A percentile compares a stretch with the other conserved stretches of the same genome.
Conservation (phyloP, 1,284 basidiomycete species). For the Exobasidium rhododendri region DNA sequence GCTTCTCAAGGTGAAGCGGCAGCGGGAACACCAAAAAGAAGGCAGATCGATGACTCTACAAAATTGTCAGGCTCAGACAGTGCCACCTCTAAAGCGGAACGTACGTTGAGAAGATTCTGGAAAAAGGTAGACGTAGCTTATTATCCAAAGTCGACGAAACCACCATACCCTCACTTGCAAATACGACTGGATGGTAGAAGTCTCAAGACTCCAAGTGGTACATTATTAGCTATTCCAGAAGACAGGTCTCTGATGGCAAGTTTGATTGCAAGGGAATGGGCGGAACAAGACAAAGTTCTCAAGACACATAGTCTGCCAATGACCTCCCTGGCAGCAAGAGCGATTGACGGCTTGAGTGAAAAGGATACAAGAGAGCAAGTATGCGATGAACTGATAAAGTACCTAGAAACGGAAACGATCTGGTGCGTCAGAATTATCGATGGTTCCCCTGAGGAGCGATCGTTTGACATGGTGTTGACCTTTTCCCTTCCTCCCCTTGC, state of each 20-base stretch:
- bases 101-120: conserved; percentile 15
- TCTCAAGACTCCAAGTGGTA: conserved; percentile 81
- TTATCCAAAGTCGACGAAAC: background rate
- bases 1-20: background rate
- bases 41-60: background rate
- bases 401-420: conserved; percentile 92
- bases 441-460: conserved; percentile 2
- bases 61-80: conserved; percentile 7
- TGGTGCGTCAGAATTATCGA: conserved; percentile 63
- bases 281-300: conserved; percentile 78
- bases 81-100: conserved; percentile 15
- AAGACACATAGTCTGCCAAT: conserved; percentile 10
- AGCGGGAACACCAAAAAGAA: background rate
- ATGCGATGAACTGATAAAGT: conserved; percentile 71
- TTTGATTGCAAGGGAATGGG: conserved; percentile 92
- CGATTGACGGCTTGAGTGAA: conserved; percentile 74
- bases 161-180: conserved; percentile 1
- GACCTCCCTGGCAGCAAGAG: conserved; percentile 73
- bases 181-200: conserved; percentile 78
- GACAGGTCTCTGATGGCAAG: conserved; percentile 72
- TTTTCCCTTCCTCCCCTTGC: background rate
- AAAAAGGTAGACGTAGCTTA: conserved; percentile 15
- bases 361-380: conserved; percentile 65
- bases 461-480: background rate
- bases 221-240: conserved; percentile 68